Evolutionary conservation across 768 basidiomycete genomes (phyloP), one percentile per base, ranked within the genome.

Genomic region (Kwoniella mangroviensis): DNA sequence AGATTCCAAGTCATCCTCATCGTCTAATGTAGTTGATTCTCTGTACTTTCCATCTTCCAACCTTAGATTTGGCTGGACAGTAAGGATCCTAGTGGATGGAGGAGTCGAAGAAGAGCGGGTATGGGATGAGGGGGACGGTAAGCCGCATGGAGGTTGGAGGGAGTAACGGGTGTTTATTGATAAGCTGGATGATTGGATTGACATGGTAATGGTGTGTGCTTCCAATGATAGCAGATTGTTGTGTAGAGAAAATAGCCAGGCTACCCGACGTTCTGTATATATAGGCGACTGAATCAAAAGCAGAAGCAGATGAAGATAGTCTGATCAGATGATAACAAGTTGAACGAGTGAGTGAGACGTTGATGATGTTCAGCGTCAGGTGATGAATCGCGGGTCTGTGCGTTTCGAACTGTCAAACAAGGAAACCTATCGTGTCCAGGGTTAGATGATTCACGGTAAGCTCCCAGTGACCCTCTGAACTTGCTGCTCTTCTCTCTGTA

Each of bases 121-220:
- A 63, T 54, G 24, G 22, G 67, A 56, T 70, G 73, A 53, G 54
- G 72, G 65, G 4, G 69, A 70, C 1, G 76, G 76, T 7, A 77
- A 64, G 45, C 76, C 76, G 28, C 65, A 55, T 9, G 76, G 73
- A 10, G 71, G 65, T 57, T 77, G 73, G 11, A 77, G 70, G 4
- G 76, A 77, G n/a, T 73, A 65, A 7, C 67, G 59, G 21, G 67
- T 62, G 57, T 63, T 57, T 52, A 45, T 17, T 13, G 55, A 45
- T 60, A 59, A 19, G 61, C 17, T 21, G 9, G 17, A 26, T 7
- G 28, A 42, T 19, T 15, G 28, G 26, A 67, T 34, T 41, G 51
- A 65, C 17, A 13, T 52, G 28, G n/a, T 43, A 15, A 34, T 34
- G 15, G 24, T 2, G 49, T 28, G 40, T n/a, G 34, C 17, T 2